Evolutionary conservation across 2,329 filamentous ascomycete species (phyloP), one percentile per base, ranked within the genome.

Genomic region (Aspergillus novoparasiticus): DNA sequence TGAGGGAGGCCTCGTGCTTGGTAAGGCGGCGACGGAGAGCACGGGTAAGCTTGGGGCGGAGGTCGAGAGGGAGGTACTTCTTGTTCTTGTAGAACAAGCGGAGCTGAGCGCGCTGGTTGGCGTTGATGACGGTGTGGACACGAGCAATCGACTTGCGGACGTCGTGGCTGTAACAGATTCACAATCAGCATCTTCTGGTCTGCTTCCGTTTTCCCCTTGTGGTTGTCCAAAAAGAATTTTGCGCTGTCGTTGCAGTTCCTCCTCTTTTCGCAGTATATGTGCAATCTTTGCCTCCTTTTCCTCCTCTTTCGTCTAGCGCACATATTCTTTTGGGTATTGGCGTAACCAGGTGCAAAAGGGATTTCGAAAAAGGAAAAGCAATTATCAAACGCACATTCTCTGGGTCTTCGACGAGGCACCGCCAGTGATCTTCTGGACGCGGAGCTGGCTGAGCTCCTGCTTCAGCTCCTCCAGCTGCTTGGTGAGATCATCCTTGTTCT

Each of bases 81-180:
- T 98, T 98, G 90, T 91, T 91, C 89, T 97, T 96, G 90, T 99
- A 99, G 91, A 98, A 98, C 74, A 98, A 88, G 78, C 94, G 93
- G 78, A 99, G 93, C 86, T 98, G 94, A 74, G 93, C 87, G 83
- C 96, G 91, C 88, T 99, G 95, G 89, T 96, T 98, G 85, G 93
- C 91, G 89, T 98, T 99, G 90, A 99, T 97, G 86, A 99, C 89
- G 83, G 95, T 99, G 78, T 99, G 90, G 84, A 97, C 92, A 81
- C 94, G 94, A 80, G 95, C 96, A 84, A 99, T 97, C 73, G 94
- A 97, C 89, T 99, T 99, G 88, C 95, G 94, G 82, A 99, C 88
- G 83, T 99, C 96, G 87, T 97, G 93, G 85, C 94, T 97, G 76
- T 64, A 63, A 64, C 61, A 69, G 68, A 68, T 69, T 64, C 66